Evolutionary conservation across 164 flowering plant genomes (phyloP), one percentile per base, ranked within the genome.

Genomic region (Kingdonia uniflora): DNA sequence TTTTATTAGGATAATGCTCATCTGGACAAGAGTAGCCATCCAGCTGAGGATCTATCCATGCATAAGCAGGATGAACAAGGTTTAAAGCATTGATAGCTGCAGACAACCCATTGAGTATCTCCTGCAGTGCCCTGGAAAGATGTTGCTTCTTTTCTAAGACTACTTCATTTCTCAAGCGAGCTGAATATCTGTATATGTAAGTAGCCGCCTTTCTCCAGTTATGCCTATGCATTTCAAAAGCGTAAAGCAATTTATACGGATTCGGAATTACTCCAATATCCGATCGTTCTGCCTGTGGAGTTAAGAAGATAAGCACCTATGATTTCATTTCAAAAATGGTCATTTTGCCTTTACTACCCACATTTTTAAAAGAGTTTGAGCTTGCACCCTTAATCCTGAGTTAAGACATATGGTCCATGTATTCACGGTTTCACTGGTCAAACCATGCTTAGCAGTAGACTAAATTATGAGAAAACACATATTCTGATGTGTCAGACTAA

Each of bases 161-260:
- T 7, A 61, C 57, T 59, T 88, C 96, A 49, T 60, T 76, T 66
- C 64, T 80, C 71, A 92, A 60, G 46, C 76, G 84, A 59, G 69
- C 61, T 51, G 95, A 68, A 74, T 84, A 84, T 37, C 66, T 67
- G 63, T 88, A 92, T 14, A 92, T 85, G 69, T 74, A 77, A 56
- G 69, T 64, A 57, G 99, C 95, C 54, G 99, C 98, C 52, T 50
- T 84, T 61, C 91, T 65, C 96, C 96, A 92, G 66, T 88, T 92
- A 56, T 86, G 85, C 42, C 76, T 79, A 45, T 77, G 75, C 83
- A 82, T 80, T 73, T 84, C 91, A 78, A 82, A 84, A 45, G 95
- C 85, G 76, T 92, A 92, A 16, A 92, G 88, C 62, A 86, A 59
- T 57, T 82, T 86, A 63, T 82, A 88, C 1, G 79, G 75, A 68